Evolutionary conservation across 768 basidiomycete species (phyloP), one percentile per base, ranked within the genome.

Genomic region (Polyporus arcularius): DNA sequence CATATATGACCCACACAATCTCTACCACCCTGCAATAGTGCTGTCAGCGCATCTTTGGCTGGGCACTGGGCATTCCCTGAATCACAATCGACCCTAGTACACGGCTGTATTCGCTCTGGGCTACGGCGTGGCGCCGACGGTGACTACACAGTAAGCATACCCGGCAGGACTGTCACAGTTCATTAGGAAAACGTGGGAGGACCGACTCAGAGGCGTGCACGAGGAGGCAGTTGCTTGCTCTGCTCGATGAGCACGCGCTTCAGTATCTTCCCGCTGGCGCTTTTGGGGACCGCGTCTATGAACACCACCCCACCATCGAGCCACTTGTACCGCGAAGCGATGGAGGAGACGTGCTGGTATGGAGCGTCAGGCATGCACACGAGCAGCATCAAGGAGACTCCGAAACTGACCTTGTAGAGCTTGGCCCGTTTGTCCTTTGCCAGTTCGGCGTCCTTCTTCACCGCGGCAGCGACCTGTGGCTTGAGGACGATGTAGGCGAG

Each of bases 401-500:
- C 45, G 8, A 31, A 57, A 31, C 57, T 61, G 3, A 88, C 90
- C 81, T 89, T 86, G 48, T 72, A 72, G 30, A 91, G 77, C 6
- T 68, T 70, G 35, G 65, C 67, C 68, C 82, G 82, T 11, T 83
- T 68, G 51, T 73, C 66, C 4, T 75, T 70, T 0, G 69, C 75
- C n/a, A 73, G 78, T 15, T 56, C 63, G 4, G 72, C 62, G 31
- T 75, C 68, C 32, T 53, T 54, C 32, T 74, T 72, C 26, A 67
- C 65, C 45, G 76, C 73, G 16, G 69, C 67, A 4, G 77, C 75
- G 2, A 76, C 70, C n/a, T 75, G 74, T 9, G 72, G 63, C 48
- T 73, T 72, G n/a, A 85, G 77, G 5, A 86, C 87, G 18, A 91
- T 74, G 67, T 82, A 91, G 7, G 89, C 89, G 52, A 89, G 66